A percentile compares a stretch with the other conserved stretches of the same genome.
phyloP scores from a whole-genome alignment of 2,329 filamentous ascomycete genomes.

The Aspergillus brasiliensis region DNA sequence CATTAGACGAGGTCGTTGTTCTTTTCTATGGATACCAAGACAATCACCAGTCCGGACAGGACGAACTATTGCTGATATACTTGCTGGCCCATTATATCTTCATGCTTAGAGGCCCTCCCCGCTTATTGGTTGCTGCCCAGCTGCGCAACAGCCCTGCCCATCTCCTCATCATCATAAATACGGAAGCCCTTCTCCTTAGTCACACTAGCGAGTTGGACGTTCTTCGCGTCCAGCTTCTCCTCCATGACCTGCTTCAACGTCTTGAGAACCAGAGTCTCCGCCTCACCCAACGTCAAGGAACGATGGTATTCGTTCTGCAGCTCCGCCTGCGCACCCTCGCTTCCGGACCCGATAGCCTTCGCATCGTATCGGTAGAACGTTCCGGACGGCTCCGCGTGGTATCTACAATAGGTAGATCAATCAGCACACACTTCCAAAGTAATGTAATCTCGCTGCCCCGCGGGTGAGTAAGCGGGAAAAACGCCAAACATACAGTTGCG shows the following conservation, averaged over 20 bases:
- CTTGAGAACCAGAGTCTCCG: slow-evolving; percentile 93
- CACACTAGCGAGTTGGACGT: slow-evolving; percentile 95
- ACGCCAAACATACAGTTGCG: slow-evolving; percentile 68
- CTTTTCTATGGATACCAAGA: slow-evolving; percentile 32
- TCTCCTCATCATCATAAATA: slow-evolving; percentile 98
- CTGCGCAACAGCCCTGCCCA: slow-evolving; percentile 87
- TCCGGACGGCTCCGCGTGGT: slow-evolving; percentile 95
- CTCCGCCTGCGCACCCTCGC: slow-evolving; percentile 95
- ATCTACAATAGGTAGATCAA: slow-evolving; percentile 51
- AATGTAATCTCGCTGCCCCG: neutral
- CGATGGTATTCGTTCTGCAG: slow-evolving; percentile 99
- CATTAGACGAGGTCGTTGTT: slow-evolving; percentile 29
- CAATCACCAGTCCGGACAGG: slow-evolving; percentile 19
- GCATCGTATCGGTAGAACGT: slow-evolving; percentile 99
- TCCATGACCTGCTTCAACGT: slow-evolving; percentile 99
- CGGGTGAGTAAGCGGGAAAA: neutral
- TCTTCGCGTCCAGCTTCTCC: slow-evolving; percentile 98
- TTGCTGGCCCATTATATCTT: slow-evolving; percentile 17
- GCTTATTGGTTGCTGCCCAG: slow-evolving; percentile 48
- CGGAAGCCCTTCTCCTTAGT: slow-evolving; percentile 97
- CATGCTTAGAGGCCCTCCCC: slow-evolving; percentile 16
- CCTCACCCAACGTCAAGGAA: slow-evolving; percentile 88
- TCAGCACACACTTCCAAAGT: neutral
- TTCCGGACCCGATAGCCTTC: slow-evolving; percentile 96
- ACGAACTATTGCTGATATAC: slow-evolving; percentile 18